Conservation (phyloP, 2,329 filamentous ascomycete species). For the Rhynchosporium secalis region DNA sequence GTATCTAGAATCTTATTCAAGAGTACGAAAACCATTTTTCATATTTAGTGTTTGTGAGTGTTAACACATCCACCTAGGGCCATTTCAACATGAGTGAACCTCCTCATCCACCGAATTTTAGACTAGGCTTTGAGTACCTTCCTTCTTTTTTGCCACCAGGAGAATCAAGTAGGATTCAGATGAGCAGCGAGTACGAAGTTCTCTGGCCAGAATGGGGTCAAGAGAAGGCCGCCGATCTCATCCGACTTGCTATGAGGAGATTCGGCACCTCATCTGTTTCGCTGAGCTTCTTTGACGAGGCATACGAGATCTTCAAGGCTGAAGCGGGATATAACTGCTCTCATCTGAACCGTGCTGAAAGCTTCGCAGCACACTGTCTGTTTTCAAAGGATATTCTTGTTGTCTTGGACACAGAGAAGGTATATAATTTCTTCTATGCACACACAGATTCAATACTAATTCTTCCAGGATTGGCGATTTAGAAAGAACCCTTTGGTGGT, state of each 20-base stretch:
- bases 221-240: constrained; percentile 28
- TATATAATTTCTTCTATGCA: constrained; percentile 24
- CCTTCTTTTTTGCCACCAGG: constrained; percentile 36
- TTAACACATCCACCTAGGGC: constrained; percentile 32
- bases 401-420: constrained; percentile 40
- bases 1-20: constrained; percentile 27
- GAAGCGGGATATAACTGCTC: constrained; percentile 37
- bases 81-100: constrained; percentile 40
- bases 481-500: constrained; percentile 38
- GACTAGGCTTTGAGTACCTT: constrained; percentile 35
- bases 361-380: constrained; percentile 43
- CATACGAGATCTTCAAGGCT: constrained; percentile 39
- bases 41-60: neutral
- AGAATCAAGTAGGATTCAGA: constrained; percentile 33
- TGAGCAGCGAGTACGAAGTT: constrained; percentile 30
- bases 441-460: neutral
- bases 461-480: constrained; percentile 42
- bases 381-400: constrained; percentile 40
- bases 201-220: constrained; percentile 31
- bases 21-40: constrained; percentile 13
- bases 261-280: constrained; percentile 37
- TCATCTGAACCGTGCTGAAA: constrained; percentile 35
- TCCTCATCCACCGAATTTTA: constrained; percentile 38
- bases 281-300: constrained; percentile 41
- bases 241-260: constrained; percentile 33